Evolutionary conservation across 805 yeast species (phyloP), one percentile per base, ranked within the genome.

Genomic region (Saturnispora quitensis): DNA sequence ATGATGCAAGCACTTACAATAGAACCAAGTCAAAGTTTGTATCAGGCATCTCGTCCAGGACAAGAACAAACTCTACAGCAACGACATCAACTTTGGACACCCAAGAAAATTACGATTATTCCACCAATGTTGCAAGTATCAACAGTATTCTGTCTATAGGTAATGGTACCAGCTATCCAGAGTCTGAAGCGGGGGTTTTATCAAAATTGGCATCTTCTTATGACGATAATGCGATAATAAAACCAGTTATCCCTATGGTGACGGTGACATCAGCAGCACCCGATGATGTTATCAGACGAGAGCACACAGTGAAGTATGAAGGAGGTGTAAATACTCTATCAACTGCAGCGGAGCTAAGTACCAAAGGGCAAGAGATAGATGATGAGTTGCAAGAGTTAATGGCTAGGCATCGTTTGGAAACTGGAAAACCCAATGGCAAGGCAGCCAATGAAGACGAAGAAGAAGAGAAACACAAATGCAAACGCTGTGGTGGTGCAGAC

Each of bases 401-500:
- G 48, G 27, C 17, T 3, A 31, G 36, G 15, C 51, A 43, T 43
- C 42, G 36, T 25, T 10, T 13, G 15, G 18, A 42, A 42, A 10
- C 36, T n/a, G 27, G 22, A 24, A 33, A 45, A 45, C 5, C 31
- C 36, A 6, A 18, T 12, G n/a, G 45, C 20, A 13, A 44, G 40
- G 13, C 31, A 43, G n/a, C 47, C 17, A 15, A 15, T 15, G 36
- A 28, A n/a, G 20, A 18, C 9, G 43, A 27, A 18, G 28, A 31
- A 27, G 42, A 17, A 35, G 31, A 20, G 5, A 22, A 18, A 18
- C 43, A 22, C 27, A 38, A 33, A 27, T 65, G 68, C 52, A 18
- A 53, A 1, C 42, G 45, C 4, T 65, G 68, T 47, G 59, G 58
- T 4, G 53, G 60, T 1, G 46, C 33, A 7, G 58, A 57, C 28